Conservation (phyloP, 768 basidiomycete genomes). For the Pulveroboletus sp. region DNA sequence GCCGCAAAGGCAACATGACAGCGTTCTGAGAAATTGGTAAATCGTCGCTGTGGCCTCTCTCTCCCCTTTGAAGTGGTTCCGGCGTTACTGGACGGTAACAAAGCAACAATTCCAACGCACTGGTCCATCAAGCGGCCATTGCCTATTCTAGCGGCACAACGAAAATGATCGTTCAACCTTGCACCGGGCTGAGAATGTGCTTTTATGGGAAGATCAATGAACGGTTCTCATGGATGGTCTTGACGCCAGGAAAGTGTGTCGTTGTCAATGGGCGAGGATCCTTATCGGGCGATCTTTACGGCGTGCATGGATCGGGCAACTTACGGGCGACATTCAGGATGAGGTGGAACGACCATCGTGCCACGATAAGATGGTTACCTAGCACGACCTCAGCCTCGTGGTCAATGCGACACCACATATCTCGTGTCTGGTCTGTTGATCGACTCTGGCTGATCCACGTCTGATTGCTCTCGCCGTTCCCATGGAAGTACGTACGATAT, state of each 20-base stretch:
- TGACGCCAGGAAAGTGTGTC: neutral
- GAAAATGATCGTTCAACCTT: neutral
- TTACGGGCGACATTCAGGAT: neutral
- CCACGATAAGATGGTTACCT: too few species aligned
- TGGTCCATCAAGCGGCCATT: neutral
- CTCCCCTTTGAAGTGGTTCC: too few species aligned
- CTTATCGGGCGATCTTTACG: neutral
- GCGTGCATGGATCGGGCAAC: neutral
- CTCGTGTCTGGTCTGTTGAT: neutral
- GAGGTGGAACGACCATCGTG: neutral
- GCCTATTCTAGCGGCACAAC: neutral
- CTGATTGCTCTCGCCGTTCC: neutral
- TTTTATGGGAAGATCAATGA: neutral
- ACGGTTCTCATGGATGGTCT: too few species aligned
- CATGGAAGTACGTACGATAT: too few species aligned
- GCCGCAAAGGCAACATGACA: too few species aligned
- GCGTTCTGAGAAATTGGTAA: too few species aligned
- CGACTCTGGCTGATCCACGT: neutral
- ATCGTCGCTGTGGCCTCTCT: too few species aligned
- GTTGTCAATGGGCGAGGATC: neutral
- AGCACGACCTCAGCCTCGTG: neutral
- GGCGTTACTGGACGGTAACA: neutral
- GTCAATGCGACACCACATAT: neutral
- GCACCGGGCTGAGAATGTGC: neutral
- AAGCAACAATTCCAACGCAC: neutral